Percentiles rank a stretch among this genome's conserved stretches.
phyloP scores from a whole-genome alignment of 129 eudicot species.

The Escallonia herrerae region DNA sequence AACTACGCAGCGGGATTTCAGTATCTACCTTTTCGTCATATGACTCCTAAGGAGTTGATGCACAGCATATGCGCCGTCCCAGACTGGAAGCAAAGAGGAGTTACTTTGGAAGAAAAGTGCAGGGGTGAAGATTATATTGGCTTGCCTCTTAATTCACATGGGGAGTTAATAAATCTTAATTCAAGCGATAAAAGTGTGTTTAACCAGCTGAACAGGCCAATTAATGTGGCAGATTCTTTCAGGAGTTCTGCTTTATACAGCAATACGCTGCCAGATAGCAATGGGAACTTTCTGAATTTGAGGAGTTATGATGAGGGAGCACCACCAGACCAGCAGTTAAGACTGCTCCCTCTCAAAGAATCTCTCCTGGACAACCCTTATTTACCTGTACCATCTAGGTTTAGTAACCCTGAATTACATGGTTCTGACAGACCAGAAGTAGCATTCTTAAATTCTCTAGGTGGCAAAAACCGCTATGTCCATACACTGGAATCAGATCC shows the following conservation, averaged over 20 bases:
- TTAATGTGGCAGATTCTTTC: conserved; percentile 1
- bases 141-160: conserved; percentile 40
- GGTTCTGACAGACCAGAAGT: neutral
- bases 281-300: neutral
- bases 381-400: conserved; percentile 9
- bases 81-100: conserved; percentile 16
- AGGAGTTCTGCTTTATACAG: neutral
- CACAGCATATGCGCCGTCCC: conserved; percentile 16
- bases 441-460: conserved; percentile 8
- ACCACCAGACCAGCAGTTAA: conserved; percentile 5
- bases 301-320: conserved; percentile 5
- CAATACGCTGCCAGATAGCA: neutral
- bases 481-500: conserved; percentile 3
- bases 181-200: conserved; percentile 13
- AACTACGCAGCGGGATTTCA: neutral
- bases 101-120: neutral
- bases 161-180: conserved; percentile 22
- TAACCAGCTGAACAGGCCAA: conserved; percentile 13
- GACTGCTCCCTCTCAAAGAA: conserved; percentile 6
- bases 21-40: neutral
- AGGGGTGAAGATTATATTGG: conserved; percentile 20
- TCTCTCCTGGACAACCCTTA: conserved; percentile 2
- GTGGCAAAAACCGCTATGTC: conserved; percentile 4
- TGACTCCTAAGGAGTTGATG: conserved; percentile 24
- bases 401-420: neutral